A percentile compares a stretch with the other conserved stretches of the same genome.
Evolutionary conservation across 139 green algal species (phyloP).

Genomic region (Pedinophyceae sp.): DNA sequence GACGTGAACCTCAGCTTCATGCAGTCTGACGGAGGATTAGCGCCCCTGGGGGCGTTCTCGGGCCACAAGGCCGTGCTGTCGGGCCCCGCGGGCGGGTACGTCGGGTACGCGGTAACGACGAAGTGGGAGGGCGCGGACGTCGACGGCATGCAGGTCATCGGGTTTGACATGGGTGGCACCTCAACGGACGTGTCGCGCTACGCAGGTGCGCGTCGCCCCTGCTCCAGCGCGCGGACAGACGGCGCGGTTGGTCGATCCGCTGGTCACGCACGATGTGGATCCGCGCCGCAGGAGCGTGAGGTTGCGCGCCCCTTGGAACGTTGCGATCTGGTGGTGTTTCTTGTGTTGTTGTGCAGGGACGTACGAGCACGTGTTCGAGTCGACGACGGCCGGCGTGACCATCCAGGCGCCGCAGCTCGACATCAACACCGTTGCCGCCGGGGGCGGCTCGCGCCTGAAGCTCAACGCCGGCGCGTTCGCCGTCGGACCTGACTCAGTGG

Average conservation of each 20-base stretch:
- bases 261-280: too few relatives aligned
- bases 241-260: too few relatives aligned
- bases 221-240: too few relatives aligned
- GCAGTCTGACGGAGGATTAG: slow-evolving; percentile 77
- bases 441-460: slow-evolving; percentile 69
- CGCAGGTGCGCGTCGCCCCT: too few relatives aligned
- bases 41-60: slow-evolving; percentile 50
- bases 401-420: slow-evolving; percentile 89
- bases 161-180: slow-evolving; percentile 95
- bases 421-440: slow-evolving; percentile 96
- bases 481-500: slow-evolving; percentile 85
- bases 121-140: slow-evolving; percentile 27
- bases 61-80: slow-evolving; percentile 89
- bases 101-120: slow-evolving; percentile 76
- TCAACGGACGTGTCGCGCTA: slow-evolving; percentile 79
- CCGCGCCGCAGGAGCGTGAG: too few relatives aligned
- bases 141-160: slow-evolving; percentile 56
- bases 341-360: too few relatives aligned
- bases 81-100: slow-evolving; percentile 75
- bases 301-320: too few relatives aligned
- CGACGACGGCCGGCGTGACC: slow-evolving; percentile 67
- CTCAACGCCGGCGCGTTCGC: slow-evolving; percentile 39
- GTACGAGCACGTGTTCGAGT: slow-evolving; percentile 88
- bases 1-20: slow-evolving; percentile 63
- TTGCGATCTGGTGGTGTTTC: too few relatives aligned